Evolutionary conservation across 2,329 filamentous ascomycete genomes (phyloP).

Genomic region (Botrytis tulipae): DNA sequence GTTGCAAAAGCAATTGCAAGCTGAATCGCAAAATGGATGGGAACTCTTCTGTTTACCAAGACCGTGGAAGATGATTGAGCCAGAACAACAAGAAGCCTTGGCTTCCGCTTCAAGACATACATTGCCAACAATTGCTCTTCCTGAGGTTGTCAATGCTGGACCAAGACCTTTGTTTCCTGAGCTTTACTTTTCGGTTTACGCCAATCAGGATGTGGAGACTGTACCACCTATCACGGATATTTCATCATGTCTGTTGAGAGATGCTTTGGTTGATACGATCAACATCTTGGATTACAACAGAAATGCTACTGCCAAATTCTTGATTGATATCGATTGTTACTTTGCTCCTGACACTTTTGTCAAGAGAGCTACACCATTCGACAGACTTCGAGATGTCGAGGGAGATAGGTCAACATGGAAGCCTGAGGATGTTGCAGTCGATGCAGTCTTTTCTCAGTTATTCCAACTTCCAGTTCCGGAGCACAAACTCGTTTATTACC

Average conservation of each 20-base stretch:
- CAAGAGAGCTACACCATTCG: conserved; percentile 88
- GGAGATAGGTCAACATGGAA: conserved; percentile 80
- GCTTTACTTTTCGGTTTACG: conserved; percentile 89
- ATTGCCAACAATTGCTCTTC: conserved; percentile 74
- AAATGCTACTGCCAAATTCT: conserved; percentile 77
- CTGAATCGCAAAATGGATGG: conserved; percentile 74
- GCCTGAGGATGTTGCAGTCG: conserved; percentile 94
- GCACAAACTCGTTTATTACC: conserved; percentile 95
- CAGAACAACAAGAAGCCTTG: conserved; percentile 60
- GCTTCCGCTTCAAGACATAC: conserved; percentile 67
- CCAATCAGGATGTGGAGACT: conserved; percentile 81
- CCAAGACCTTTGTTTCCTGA: conserved; percentile 82
- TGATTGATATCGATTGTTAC: conserved; percentile 94
- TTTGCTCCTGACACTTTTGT: conserved; percentile 88
- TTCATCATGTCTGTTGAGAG: conserved; percentile 78
- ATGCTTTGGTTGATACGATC: conserved; percentile 86
- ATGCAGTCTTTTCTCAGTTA: conserved; percentile 94
- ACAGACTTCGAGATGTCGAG: conserved; percentile 73
- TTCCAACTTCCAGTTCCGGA: conserved; percentile 83
- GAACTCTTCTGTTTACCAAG: conserved; percentile 66
- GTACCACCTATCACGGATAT: conserved; percentile 77
- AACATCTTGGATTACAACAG: conserved; percentile 93
- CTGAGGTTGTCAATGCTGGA: conserved; percentile 72
- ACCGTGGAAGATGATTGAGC: conserved; percentile 63
- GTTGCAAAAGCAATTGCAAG: conserved; percentile 81